These are phyloP conservation scores for Microdochium nivale DNA, from an alignment of 2,329 filamentous ascomycete genomes.

Conservation along the genomic window DNA sequence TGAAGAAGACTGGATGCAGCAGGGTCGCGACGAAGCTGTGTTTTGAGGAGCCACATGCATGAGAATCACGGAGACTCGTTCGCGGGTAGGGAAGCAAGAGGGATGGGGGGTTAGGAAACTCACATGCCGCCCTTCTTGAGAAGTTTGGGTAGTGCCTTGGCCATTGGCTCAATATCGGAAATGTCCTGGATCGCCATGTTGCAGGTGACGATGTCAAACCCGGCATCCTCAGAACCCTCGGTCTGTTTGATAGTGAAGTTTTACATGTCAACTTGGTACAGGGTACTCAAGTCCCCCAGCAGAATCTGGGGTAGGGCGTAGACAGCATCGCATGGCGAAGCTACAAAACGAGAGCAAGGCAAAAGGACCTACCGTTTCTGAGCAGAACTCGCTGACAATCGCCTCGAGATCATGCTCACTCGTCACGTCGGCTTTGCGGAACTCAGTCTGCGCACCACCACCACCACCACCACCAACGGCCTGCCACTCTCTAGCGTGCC, in stretches of 20 bases:
- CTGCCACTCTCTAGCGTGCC: slow-evolving; percentile 16
- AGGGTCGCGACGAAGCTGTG: slow-evolving; percentile 34
- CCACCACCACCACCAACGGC: slow-evolving; percentile 3
- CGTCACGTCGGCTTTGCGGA: slow-evolving; percentile 29
- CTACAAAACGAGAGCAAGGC: too few species aligned
- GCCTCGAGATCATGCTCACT: slow-evolving; percentile 18
- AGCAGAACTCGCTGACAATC: slow-evolving; percentile 5
- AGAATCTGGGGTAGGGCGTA: too few species aligned
- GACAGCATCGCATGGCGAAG: too few species aligned
- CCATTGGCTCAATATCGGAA: slow-evolving; percentile 30
- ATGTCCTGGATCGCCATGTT: slow-evolving; percentile 44
- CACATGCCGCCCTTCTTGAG: slow-evolving; percentile 31
- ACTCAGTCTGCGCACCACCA: slow-evolving; percentile 15
- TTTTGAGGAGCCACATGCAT: neutral
- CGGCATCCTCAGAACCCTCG: slow-evolving; percentile 9
- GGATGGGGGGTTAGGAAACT: slow-evolving; percentile 10
- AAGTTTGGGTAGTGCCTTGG: slow-evolving; percentile 27
- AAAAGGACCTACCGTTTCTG: neutral
- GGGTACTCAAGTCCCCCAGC: too few species aligned
- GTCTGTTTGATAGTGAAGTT: neutral
- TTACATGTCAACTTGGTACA: neutral
- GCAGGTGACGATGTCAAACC: slow-evolving; percentile 34
- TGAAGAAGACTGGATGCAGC: slow-evolving; percentile 41
- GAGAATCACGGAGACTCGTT: neutral
- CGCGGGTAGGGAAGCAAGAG: neutral